Evolutionary conservation across 805 yeast genomes (phyloP).

Genomic region (Myxozyma udenii): DNA sequence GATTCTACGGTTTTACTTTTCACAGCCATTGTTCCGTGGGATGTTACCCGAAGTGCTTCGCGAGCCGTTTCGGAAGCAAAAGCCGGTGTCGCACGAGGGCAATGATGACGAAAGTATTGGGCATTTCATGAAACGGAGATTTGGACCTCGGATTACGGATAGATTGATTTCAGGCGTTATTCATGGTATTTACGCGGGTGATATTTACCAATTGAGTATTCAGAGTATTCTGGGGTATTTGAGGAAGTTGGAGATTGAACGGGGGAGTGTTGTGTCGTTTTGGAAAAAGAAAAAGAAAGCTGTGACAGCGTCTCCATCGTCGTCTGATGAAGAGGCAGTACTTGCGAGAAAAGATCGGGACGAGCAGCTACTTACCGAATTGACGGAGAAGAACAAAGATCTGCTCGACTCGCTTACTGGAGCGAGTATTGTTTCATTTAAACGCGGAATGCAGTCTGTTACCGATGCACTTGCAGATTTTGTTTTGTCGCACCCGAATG

Average conservation of each 20-base stretch:
- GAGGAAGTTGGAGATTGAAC: slow-evolving; percentile 15
- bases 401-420: slow-evolving; percentile 7
- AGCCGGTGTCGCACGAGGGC: slow-evolving; percentile 1
- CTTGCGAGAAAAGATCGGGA: background rate
- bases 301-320: background rate
- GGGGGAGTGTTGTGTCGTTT: slow-evolving; percentile 13
- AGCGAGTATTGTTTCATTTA: slow-evolving; percentile 17
- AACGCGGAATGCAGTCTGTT: slow-evolving; percentile 19
- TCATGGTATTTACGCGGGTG: slow-evolving; percentile 93
- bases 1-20: slow-evolving; percentile 10
- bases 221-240: slow-evolving; percentile 13
- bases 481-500: background rate
- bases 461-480: slow-evolving; percentile 2
- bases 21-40: slow-evolving; percentile 42
- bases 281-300: slow-evolving; percentile 1
- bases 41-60: slow-evolving; percentile 31
- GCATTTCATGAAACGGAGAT: slow-evolving; percentile 63
- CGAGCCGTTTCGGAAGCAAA: slow-evolving; percentile 23
- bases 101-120: slow-evolving; percentile 68
- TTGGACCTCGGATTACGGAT: slow-evolving; percentile 52
- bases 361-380: background rate
- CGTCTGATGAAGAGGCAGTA: background rate
- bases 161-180: slow-evolving; percentile 75
- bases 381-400: slow-evolving; percentile 37
- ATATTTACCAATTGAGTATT: slow-evolving; percentile 60